phyloP scores from a whole-genome alignment of 2,329 filamentous ascomycete genomes.

The Diplocarpon rosae region DNA sequence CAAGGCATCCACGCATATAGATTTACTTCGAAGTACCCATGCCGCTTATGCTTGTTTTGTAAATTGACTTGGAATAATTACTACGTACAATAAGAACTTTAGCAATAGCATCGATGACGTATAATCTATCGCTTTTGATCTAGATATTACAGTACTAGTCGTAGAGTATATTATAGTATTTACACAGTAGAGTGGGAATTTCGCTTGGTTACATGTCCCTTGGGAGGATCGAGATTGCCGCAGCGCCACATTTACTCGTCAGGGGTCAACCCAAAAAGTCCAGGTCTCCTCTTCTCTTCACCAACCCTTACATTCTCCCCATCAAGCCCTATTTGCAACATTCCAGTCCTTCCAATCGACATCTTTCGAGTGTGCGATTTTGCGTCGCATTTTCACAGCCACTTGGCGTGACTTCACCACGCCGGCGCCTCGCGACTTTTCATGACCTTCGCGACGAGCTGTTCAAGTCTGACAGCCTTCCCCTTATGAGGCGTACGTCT shows the following conservation, averaged over 20 bases:
- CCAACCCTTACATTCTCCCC: not conserved
- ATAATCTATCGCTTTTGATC: too few relatives aligned
- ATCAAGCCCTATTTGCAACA: not conserved
- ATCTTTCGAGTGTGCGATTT: constrained; percentile 5
- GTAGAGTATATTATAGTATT: too few relatives aligned
- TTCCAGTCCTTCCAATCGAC: constrained; percentile 5
- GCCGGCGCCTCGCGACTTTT: not conserved
- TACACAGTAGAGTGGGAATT: too few relatives aligned
- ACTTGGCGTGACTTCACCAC: not conserved
- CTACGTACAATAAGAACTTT: too few relatives aligned
- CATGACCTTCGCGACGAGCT: not conserved
- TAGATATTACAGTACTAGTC: too few relatives aligned
- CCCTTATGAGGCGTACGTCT: constrained; percentile 52
- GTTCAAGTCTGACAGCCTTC: constrained; percentile 9
- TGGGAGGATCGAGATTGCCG: too few relatives aligned
- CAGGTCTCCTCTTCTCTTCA: not conserved
- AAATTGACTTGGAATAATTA: too few relatives aligned
- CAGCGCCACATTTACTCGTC: not conserved
- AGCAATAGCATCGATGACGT: too few relatives aligned
- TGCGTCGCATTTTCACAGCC: not conserved
- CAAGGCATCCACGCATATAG: too few relatives aligned
- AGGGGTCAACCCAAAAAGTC: constrained; percentile 3
- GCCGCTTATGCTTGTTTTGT: too few relatives aligned
- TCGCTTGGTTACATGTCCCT: too few relatives aligned
- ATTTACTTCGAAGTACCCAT: too few relatives aligned